Evolutionary conservation across 1,139 yeast genomes (phyloP).

Genomic region (Geotrichum europaeum): DNA sequence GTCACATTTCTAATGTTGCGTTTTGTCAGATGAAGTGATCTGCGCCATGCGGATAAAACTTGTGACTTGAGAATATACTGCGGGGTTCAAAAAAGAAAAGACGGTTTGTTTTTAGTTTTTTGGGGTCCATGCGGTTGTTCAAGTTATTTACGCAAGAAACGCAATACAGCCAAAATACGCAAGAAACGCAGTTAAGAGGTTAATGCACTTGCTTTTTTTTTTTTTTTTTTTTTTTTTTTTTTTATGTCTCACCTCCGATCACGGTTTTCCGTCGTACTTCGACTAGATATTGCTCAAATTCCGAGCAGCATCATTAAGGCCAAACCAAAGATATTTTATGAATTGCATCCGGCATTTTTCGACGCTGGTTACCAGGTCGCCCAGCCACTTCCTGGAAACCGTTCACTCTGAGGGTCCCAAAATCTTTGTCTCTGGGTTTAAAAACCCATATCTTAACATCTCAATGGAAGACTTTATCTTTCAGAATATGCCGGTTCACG

Average conservation of each 20-base stretch:
- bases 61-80: too few relatives aligned
- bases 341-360: background rate
- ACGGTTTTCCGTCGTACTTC: background rate
- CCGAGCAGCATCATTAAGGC: background rate
- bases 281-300: background rate
- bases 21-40: background rate
- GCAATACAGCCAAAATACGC: too few relatives aligned
- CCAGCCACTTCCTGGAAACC: slow-evolving; percentile 3
- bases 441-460: slow-evolving; percentile 69
- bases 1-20: background rate
- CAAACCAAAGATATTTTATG: background rate
- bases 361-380: slow-evolving; percentile 3
- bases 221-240: background rate
- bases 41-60: too few relatives aligned
- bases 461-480: slow-evolving; percentile 81
- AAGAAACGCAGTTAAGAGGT: too few relatives aligned
- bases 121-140: too few relatives aligned
- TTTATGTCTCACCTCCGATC: background rate
- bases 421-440: slow-evolving; percentile 42
- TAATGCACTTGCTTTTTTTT: too few relatives aligned
- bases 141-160: too few relatives aligned
- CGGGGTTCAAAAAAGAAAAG: too few relatives aligned
- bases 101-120: too few relatives aligned
- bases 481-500: slow-evolving; percentile 48
- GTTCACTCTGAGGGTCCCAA: slow-evolving; percentile 16